phyloP scores from a whole-genome alignment of 2,329 filamentous ascomycete genomes.

The Monilinia fructicola region DNA sequence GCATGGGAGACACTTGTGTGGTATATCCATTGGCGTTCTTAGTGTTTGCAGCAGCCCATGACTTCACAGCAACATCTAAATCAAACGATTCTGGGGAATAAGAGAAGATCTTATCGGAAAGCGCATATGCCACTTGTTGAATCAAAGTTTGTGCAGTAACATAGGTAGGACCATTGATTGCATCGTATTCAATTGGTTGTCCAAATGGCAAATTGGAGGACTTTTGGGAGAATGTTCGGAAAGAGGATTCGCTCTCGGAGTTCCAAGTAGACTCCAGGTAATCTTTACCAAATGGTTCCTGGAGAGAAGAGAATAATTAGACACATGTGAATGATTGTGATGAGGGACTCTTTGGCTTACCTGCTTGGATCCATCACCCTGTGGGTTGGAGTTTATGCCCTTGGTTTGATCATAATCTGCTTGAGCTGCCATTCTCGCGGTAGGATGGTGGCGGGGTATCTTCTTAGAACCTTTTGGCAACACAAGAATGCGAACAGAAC shows the following conservation, averaged over 20 bases:
- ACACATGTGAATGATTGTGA: conserved; percentile 23
- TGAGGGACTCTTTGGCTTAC: conserved; percentile 28
- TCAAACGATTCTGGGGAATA: conserved; percentile 95
- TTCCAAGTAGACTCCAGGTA: conserved; percentile 39
- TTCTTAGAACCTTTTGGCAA: background rate
- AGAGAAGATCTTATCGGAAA: conserved; percentile 96
- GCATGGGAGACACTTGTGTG: conserved; percentile 74
- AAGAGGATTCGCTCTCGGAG: conserved; percentile 31
- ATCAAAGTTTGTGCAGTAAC: conserved; percentile 89
- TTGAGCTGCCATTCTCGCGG: conserved; percentile 32
- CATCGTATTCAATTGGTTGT: conserved; percentile 52
- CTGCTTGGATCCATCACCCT: conserved; percentile 30
- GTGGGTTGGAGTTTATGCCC: conserved; percentile 36
- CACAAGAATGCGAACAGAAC: background rate
- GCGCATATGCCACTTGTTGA: conserved; percentile 91
- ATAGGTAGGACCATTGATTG: conserved; percentile 85
- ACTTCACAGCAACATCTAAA: conserved; percentile 76
- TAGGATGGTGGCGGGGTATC: conserved; percentile 18
- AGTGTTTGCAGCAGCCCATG: conserved; percentile 70
- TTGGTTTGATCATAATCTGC: conserved; percentile 32
- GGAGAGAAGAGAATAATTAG: conserved; percentile 17
- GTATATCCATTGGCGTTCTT: conserved; percentile 79
- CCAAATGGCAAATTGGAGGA: conserved; percentile 59
- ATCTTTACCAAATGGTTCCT: conserved; percentile 37
- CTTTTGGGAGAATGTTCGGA: conserved; percentile 36